Evolutionary conservation across 352 stramenopile genomes (phyloP), one percentile per base, ranked within the genome.

Genomic region (Peronosclerospora sorghi): DNA sequence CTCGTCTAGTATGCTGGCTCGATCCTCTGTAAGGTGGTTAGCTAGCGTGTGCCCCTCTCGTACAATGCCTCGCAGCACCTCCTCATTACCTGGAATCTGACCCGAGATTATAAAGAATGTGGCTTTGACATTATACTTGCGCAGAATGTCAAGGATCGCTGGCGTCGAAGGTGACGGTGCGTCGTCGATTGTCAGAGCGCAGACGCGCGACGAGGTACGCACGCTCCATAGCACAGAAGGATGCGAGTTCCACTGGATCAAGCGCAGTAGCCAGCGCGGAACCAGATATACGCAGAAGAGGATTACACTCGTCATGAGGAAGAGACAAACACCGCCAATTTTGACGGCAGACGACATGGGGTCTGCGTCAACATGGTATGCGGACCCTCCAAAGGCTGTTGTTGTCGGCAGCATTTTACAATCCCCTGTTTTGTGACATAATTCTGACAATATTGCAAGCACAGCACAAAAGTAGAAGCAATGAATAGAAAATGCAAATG

Each of bases 21-120:
- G 66, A 54, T 92, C 79, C 30, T 83, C 76, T 6, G 78, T 88
- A 12, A 92, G 59, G 55, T 92, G 79, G 46, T 92, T 92, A 35
- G 70, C 79, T 12, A 92, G 59, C 5, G 51, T 55, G 48, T 92
- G 79, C 12, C 79, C 79, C 40, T 92, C 79, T n/a, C 55, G 50
- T 18, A 92, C 74, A 20, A 92, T 92, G 36, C 76, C 76, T 13
- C 58, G 57, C 27, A 92, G 32, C 8, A 83, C 61, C 8, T 85
- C 59, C 48, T 92, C 79, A 35, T 76, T 63, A 24, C 74, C 76
- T 6, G 54, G 45, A 29, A 89, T 83, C 39, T 78, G 62, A 44
- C 59, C 51, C 2, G 74, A 84, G 60, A 92, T 92, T 62, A 92
- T 69, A 48, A 92, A 92, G 57, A 92, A 92, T 39, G 79, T 89